A percentile compares a stretch with the other conserved stretches of the same genome.
These are phyloP conservation scores for Takashimella koratensis DNA, from an alignment of 1,284 basidiomycete genomes.

Conservation along the genomic window DNA sequence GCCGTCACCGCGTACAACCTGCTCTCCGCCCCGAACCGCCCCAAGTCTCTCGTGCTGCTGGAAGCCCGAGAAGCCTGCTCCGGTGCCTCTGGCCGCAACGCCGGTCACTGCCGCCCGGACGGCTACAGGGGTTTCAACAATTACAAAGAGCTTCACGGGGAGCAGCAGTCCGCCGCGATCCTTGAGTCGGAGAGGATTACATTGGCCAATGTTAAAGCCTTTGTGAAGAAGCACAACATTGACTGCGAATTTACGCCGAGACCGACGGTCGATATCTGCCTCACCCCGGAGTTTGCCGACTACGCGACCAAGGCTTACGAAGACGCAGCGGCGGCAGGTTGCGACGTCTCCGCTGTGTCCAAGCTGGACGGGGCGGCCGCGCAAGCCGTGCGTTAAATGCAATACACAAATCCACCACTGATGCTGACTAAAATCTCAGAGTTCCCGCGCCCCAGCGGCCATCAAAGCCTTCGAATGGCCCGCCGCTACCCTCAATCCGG, in stretches of 20 bases:
- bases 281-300: slow-evolving; percentile 14
- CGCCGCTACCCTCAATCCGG: slow-evolving; percentile 23
- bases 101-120: slow-evolving; percentile 35
- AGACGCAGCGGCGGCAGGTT: slow-evolving; percentile 17
- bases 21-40: slow-evolving; percentile 12
- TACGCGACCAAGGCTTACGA: slow-evolving; percentile 10
- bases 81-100: slow-evolving; percentile 32
- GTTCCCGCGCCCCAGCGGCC: slow-evolving; percentile 18
- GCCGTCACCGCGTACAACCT: slow-evolving; percentile 24
- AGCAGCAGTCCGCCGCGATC: slow-evolving; percentile 23
- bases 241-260: slow-evolving; percentile 28
- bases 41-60: slow-evolving; percentile 29
- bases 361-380: slow-evolving; percentile 10
- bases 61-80: slow-evolving; percentile 33
- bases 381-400: slow-evolving; percentile 12
- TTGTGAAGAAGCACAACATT: slow-evolving; percentile 21
- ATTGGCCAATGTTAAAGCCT: slow-evolving; percentile 14
- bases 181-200: slow-evolving; percentile 22
- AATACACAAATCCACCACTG: no score
- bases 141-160: slow-evolving; percentile 16
- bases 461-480: slow-evolving; percentile 17
- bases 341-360: slow-evolving; percentile 17
- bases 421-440: slow-evolving; percentile 2
- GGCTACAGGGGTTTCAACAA: slow-evolving; percentile 27
- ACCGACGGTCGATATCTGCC: slow-evolving; percentile 22